phyloP scores from a whole-genome alignment of 2,329 filamentous ascomycete genomes.

The Neocatenulostroma microsporum region DNA sequence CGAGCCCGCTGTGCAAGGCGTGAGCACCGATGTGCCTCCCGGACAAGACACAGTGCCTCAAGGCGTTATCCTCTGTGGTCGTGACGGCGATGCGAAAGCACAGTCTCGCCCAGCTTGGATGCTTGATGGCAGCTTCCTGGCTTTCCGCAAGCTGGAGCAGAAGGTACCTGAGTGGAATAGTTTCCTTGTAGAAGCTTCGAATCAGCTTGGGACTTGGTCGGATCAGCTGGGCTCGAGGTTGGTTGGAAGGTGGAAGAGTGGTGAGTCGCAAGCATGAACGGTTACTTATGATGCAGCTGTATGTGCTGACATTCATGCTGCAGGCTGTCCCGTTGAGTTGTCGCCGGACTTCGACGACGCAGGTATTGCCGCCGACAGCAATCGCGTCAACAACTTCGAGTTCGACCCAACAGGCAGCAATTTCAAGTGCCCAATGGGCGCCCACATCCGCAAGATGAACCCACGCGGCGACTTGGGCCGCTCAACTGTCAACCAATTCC shows the following conservation, averaged over 20 bases:
- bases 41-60: constrained; percentile 28
- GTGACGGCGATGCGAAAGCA: constrained; percentile 27
- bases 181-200: constrained; percentile 31
- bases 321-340: constrained; percentile 17
- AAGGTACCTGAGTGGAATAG: constrained; percentile 40
- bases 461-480: constrained; percentile 32
- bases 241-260: constrained; percentile 38
- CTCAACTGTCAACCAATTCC: constrained; percentile 19
- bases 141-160: constrained; percentile 39
- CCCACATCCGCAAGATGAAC: constrained; percentile 43
- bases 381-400: constrained; percentile 31
- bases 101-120: constrained; percentile 31
- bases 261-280: no score
- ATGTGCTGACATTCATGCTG: no score
- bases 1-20: constrained; percentile 32
- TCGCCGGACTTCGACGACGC: constrained; percentile 26
- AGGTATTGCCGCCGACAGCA: constrained; percentile 24
- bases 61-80: constrained; percentile 33
- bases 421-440: constrained; percentile 38
- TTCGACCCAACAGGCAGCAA: constrained; percentile 28
- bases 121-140: constrained; percentile 39
- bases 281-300: no score
- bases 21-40: constrained; percentile 24
- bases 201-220: constrained; percentile 19
- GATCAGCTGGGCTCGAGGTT: constrained; percentile 38